Conservation (phyloP, 129 eudicot genomes). For the Deinandra increscens region DNA sequence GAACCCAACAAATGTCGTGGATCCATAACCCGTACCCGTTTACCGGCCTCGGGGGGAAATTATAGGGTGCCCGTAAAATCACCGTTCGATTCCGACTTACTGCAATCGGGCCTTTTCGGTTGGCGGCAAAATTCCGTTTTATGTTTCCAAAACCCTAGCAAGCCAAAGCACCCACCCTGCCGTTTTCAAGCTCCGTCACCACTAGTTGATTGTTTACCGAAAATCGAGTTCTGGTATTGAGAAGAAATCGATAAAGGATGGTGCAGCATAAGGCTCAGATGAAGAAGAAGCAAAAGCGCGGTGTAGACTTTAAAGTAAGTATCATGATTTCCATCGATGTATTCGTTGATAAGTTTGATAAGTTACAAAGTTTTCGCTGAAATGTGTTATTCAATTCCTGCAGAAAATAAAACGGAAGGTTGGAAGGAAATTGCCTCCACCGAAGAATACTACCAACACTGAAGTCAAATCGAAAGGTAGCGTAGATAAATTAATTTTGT, state of each 20-base stretch:
- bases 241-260: conserved; percentile 25
- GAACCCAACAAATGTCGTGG: no score
- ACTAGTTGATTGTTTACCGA: background rate
- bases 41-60: no score
- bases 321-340: background rate
- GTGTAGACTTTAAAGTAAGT: conserved; percentile 76
- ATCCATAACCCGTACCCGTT: no score
- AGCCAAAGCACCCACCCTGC: background rate
- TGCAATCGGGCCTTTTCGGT: background rate
- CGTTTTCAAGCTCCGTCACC: background rate
- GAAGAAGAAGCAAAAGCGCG: conserved; percentile 69
- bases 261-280: conserved; percentile 63
- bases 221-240: background rate
- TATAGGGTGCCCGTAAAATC: background rate
- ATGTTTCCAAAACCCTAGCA: background rate
- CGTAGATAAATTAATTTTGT: background rate
- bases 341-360: background rate
- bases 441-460: conserved; percentile 84
- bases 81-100: background rate
- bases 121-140: background rate
- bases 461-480: conserved; percentile 81
- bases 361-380: background rate
- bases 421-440: conserved; percentile 88
- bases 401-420: conserved; percentile 87
- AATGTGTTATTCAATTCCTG: conserved; percentile 6